Conservation (phyloP, 306 rosid genomes). For the Glycine latifolia region DNA sequence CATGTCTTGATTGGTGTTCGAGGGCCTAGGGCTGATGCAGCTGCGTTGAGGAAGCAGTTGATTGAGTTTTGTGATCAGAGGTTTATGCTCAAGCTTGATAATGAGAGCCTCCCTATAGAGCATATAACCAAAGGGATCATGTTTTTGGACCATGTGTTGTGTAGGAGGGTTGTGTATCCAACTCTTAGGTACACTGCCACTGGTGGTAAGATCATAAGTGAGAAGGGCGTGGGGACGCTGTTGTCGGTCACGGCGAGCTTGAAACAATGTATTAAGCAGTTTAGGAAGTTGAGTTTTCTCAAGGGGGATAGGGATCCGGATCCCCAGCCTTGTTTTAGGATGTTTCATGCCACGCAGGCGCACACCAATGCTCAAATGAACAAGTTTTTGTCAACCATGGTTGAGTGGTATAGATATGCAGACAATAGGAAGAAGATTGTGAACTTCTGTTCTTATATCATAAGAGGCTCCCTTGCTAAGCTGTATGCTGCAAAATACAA, state of each 20-base stretch:
- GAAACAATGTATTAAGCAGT: constrained; percentile 91
- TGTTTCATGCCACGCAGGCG: constrained; percentile 99
- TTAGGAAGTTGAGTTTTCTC: constrained; percentile 82
- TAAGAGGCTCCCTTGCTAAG: constrained; percentile 94
- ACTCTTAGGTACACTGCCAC: constrained; percentile 95
- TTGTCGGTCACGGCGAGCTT: constrained; percentile 92
- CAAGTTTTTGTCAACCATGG: constrained; percentile 88
- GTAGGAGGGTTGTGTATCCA: constrained; percentile 94
- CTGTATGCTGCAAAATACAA: constrained; percentile 98
- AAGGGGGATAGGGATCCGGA: constrained; percentile 98
- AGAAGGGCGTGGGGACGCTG: constrained; percentile 97
- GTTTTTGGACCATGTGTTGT: constrained; percentile 94
- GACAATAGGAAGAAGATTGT: constrained; percentile 92
- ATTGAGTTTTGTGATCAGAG: constrained; percentile 94
- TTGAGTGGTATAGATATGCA: constrained; percentile 95
- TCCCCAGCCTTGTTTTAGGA: constrained; percentile 97
- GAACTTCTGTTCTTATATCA: constrained; percentile 89
- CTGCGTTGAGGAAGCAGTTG: constrained; percentile 83
- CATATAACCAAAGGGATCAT: constrained; percentile 96
- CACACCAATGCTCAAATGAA: constrained; percentile 99
- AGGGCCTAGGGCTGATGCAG: constrained; percentile 91
- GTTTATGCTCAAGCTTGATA: constrained; percentile 90
- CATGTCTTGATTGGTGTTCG: constrained; percentile 89
- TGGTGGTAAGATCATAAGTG: constrained; percentile 95
- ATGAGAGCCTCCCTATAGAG: constrained; percentile 90